Base-by-base conservation (phyloP, 768 basidiomycete species). In the Tricholoma hemisulphureum region DNA sequence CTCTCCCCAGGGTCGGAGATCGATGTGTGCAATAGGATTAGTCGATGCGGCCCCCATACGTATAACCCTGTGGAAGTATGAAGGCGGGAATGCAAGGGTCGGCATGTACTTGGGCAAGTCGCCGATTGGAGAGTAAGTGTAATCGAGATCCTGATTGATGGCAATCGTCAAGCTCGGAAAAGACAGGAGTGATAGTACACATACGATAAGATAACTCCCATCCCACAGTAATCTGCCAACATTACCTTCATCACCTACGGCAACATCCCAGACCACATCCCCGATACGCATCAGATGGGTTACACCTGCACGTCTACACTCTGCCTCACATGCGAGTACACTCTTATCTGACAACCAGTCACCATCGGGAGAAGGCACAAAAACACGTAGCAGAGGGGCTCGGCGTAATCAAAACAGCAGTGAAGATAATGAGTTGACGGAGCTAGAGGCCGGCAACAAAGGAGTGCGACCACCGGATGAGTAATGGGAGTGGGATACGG, bases 61-160 rank as follows among this genome's bases (percentile, higher is more conserved):
- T 56, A 95, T 84, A 43, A 93, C 88, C 35, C 88, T 84, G 69
- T 94, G 90, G 77, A 93, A 95, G 72, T 93, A 93, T 20, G 92
- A 93, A 1, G 93, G 93, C 16, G 93, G 81, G 67, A 93, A 91
- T 2, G 89, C 88, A 39, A 94, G 70, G 10, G 87, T 84, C 46
- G 89, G 89, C 60, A 94, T 76, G 70, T 92, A 92, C 63, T 84
- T 84, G 18, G 93, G 90, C 26, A 93, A 72, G 66, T 93, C 91
- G 4, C 91, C 91, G 32, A 84, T 77, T 1, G 80, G 67, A 13
- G 89, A 89, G 71, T 88, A 94, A 18, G 85, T 84, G 69, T 91
- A 92, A 69, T 94, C 92, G 55, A 94, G 77, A 72, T 94, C 92
- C 92, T 94, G 65, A 46, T 56, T 32, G 58, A 62, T 32, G 24